These are phyloP conservation scores for Trichophyton equinum DNA, from an alignment of 2,329 filamentous ascomycete genomes.

Conservation along the genomic window DNA sequence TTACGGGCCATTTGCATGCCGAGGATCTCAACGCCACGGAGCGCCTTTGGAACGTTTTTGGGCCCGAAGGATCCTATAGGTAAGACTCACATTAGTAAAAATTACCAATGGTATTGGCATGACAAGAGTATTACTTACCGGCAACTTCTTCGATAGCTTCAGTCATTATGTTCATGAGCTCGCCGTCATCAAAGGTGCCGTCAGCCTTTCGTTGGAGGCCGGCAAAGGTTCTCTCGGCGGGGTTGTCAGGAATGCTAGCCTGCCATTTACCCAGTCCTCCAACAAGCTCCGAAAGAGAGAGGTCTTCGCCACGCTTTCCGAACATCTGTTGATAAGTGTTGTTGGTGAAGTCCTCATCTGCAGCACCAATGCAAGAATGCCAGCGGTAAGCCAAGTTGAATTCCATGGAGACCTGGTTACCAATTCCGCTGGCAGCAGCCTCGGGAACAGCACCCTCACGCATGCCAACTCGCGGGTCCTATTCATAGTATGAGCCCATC, in stretches of 20 bases:
- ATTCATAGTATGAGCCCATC: background rate
- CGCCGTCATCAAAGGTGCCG: slow-evolving; percentile 56
- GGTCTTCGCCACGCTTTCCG: slow-evolving; percentile 13
- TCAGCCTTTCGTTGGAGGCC: slow-evolving; percentile 46
- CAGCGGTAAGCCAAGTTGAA: slow-evolving; percentile 42
- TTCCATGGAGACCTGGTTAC: slow-evolving; percentile 41
- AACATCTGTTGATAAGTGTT: slow-evolving; percentile 40
- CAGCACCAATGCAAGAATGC: slow-evolving; percentile 55
- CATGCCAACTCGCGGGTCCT: slow-evolving; percentile 31
- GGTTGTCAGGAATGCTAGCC: slow-evolving; percentile 45
- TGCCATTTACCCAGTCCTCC: slow-evolving; percentile 47
- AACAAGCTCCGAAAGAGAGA: slow-evolving; percentile 21
- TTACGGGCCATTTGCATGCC: slow-evolving; percentile 64
- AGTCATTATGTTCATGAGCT: slow-evolving; percentile 53
- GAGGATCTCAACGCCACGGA: slow-evolving; percentile 64
- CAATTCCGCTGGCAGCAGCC: slow-evolving; percentile 31
- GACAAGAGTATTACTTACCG: slow-evolving; percentile 36
- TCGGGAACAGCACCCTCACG: slow-evolving; percentile 11
- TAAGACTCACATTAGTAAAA: background rate
- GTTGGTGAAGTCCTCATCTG: slow-evolving; percentile 61
- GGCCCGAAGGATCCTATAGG: slow-evolving; percentile 39
- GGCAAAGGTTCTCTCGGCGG: slow-evolving; percentile 49
- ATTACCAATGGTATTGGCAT: background rate
- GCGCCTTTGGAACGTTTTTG: slow-evolving; percentile 57
- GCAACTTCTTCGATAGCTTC: slow-evolving; percentile 58